Percentiles rank a stretch among this genome's conserved stretches.
Evolutionary conservation across 140 eudicot genomes (phyloP).

Genomic region (Bidens hawaiensis): DNA sequence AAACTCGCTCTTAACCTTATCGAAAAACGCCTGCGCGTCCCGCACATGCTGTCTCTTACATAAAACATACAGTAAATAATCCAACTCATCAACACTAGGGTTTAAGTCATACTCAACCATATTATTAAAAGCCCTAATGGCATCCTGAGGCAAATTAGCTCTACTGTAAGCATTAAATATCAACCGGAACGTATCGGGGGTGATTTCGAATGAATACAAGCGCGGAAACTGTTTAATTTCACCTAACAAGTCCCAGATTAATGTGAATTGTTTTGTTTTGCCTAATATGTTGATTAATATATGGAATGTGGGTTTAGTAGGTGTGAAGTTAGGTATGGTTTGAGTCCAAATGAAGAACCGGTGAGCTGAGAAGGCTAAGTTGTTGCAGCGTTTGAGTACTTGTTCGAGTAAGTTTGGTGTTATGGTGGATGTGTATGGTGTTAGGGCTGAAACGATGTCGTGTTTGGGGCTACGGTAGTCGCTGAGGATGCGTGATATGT

Average conservation of each 20-base stretch:
- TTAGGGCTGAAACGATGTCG: constrained; percentile 66
- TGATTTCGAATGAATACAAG: constrained; percentile 36
- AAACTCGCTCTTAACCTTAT: constrained; percentile 39
- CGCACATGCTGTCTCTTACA: constrained; percentile 68
- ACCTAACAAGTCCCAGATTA: constrained; percentile 72
- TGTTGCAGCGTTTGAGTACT: constrained; percentile 73
- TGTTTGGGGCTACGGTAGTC: constrained; percentile 77
- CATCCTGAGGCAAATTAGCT: constrained; percentile 75
- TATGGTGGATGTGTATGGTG: constrained; percentile 46
- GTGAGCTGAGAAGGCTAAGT: constrained; percentile 73
- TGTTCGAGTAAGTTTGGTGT: constrained; percentile 62
- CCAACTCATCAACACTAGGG: constrained; percentile 51
- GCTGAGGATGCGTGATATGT: constrained; percentile 70
- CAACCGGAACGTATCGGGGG: constrained; percentile 45
- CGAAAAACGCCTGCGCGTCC: constrained; percentile 67
- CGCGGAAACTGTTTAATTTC: constrained; percentile 41
- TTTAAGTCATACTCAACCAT: constrained; percentile 65
- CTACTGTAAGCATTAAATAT: constrained; percentile 65
- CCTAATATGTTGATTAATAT: constrained; percentile 69
- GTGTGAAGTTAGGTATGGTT: constrained; percentile 51
- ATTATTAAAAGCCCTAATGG: constrained; percentile 67
- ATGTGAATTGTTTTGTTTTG: constrained; percentile 68
- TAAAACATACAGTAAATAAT: constrained; percentile 57
- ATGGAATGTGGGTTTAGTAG: constrained; percentile 31
- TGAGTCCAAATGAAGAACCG: constrained; percentile 75